phyloP scores from a whole-genome alignment of 2,329 filamentous ascomycete genomes.

The Colletotrichum ledebouriae region DNA sequence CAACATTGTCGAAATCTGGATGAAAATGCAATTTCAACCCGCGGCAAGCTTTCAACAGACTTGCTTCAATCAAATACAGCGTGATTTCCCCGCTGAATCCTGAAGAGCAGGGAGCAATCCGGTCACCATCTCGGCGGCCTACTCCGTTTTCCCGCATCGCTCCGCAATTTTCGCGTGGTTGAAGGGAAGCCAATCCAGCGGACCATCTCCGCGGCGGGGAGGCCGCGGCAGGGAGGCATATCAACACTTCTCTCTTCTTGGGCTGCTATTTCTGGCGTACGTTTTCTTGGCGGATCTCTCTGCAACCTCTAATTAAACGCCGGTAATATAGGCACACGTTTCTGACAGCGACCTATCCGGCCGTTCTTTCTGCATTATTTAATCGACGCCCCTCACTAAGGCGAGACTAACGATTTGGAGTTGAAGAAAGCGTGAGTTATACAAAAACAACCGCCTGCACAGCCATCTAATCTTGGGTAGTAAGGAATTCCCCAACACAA shows the following conservation, averaged over 20 bases:
- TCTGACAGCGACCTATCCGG: constrained; percentile 11
- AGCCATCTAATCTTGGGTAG: neutral
- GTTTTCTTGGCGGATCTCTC: constrained; percentile 17
- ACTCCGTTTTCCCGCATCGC: neutral
- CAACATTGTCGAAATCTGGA: too few species aligned
- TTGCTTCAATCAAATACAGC: neutral
- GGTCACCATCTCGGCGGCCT: neutral
- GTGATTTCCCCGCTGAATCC: constrained; percentile 10
- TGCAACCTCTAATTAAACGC: neutral
- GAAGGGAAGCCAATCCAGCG: neutral
- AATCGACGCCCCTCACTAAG: neutral
- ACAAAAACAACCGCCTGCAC: rapidly evolving
- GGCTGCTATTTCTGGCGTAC: neutral
- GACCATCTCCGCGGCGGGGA: constrained; percentile 27
- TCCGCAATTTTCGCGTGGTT: constrained; percentile 43
- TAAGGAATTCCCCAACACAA: constrained; percentile 3
- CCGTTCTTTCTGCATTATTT: neutral
- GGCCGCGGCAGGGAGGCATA: too few species aligned
- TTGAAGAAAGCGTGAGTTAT: constrained; percentile 8
- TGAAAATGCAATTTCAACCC: too few species aligned
- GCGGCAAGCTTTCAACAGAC: too few species aligned
- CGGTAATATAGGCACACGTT: constrained; percentile 11
- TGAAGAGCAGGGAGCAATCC: neutral
- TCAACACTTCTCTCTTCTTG: neutral
- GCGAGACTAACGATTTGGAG: neutral